These are phyloP conservation scores for Colletotrichum melonis DNA, from an alignment of 2,329 filamentous ascomycete species.

Conservation along the genomic window DNA sequence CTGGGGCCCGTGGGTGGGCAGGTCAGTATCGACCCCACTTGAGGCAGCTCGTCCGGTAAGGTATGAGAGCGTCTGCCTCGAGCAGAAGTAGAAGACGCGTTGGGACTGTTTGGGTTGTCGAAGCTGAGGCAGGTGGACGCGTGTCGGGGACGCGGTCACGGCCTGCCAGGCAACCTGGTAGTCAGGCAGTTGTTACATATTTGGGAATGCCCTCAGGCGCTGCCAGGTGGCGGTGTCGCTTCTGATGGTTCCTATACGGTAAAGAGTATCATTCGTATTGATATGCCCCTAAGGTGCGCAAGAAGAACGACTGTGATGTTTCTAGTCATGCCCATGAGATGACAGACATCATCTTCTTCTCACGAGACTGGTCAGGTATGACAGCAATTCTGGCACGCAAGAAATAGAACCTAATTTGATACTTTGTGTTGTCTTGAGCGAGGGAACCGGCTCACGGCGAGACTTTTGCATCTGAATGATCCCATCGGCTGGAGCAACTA, in stretches of 20 bases:
- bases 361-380: no score
- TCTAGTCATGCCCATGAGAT: no score
- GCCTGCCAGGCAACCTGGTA: neutral
- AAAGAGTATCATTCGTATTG: no score
- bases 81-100: neutral
- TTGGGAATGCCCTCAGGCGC: neutral
- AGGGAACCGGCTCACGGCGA: accelerated
- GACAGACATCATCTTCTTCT: no score
- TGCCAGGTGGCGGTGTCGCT: neutral
- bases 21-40: neutral
- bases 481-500: no score
- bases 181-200: neutral
- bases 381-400: no score
- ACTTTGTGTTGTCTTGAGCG: neutral
- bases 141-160: neutral
- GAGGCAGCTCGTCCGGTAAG: neutral
- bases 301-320: no score
- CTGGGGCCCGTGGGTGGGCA: neutral
- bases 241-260: no score
- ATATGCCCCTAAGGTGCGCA: no score
- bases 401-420: no score
- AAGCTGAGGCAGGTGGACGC: neutral
- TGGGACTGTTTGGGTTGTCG: neutral
- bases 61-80: neutral
- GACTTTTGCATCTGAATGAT: neutral